A percentile compares a stretch with the other conserved stretches of the same genome.
These are phyloP conservation scores for Salix viminalis DNA, from an alignment of 345 rosid species.

Conservation along the genomic window DNA sequence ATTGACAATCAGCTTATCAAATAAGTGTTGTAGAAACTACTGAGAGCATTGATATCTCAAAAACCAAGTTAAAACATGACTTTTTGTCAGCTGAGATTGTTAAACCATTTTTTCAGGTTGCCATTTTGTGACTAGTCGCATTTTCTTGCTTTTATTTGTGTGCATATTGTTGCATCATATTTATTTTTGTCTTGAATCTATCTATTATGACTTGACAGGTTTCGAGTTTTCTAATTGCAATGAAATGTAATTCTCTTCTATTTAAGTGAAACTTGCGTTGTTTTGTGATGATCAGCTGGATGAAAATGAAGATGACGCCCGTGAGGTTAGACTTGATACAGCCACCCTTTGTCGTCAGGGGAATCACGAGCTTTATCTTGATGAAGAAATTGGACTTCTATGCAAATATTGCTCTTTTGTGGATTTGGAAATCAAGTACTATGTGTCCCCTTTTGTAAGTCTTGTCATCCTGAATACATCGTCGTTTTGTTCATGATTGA, in stretches of 20 bases:
- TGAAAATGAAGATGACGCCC: conserved; percentile 2
- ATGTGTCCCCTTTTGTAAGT: conserved; percentile 49
- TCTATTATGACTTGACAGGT: not conserved
- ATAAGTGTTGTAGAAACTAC: no score
- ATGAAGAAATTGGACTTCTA: conserved; percentile 48
- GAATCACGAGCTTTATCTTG: conserved; percentile 39
- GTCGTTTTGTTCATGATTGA: not conserved
- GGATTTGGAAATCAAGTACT: conserved; percentile 34
- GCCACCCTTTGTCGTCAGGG: conserved; percentile 32
- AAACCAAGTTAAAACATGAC: no score
- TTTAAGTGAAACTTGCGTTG: not conserved
- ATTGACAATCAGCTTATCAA: no score
- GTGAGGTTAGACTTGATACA: conserved; percentile 1
- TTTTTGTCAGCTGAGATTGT: no score
- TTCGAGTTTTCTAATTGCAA: not conserved
- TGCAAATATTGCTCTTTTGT: conserved; percentile 45
- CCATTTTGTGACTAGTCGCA: no score
- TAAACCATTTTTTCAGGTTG: no score
- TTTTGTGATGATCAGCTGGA: conserved; percentile 15
- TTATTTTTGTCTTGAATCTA: not conserved
- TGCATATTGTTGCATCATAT: not conserved
- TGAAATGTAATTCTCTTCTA: not conserved
- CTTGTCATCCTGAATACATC: not conserved
- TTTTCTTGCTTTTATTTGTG: no score
- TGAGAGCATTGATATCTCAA: no score